Percentiles rank a stretch among this genome's conserved stretches.
Evolutionary conservation across 345 rosid species (phyloP).

Genomic region (Citrus reticulata): DNA sequence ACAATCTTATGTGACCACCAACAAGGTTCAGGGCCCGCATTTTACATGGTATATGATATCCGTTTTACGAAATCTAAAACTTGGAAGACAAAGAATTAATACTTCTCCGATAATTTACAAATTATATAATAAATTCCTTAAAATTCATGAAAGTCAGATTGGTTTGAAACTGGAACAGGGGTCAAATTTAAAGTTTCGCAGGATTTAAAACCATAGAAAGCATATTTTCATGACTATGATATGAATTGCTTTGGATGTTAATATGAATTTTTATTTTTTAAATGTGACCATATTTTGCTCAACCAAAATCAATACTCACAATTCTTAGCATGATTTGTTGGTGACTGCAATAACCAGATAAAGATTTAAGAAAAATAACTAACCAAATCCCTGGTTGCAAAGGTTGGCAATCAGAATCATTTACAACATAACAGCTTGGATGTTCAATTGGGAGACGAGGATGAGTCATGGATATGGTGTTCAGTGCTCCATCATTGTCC

Average conservation of each 20-base stretch:
- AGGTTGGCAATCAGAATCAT: slow-evolving; percentile 63
- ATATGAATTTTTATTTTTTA: neutral
- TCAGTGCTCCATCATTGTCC: slow-evolving; percentile 95
- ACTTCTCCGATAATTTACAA: neutral
- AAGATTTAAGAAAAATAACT: slow-evolving; percentile 23
- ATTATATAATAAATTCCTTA: neutral
- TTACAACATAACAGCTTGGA: slow-evolving; percentile 39
- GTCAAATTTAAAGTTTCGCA: neutral
- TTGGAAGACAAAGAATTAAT: neutral
- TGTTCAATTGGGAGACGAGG: slow-evolving; percentile 83
- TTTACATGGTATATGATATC: neutral
- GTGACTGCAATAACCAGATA: neutral
- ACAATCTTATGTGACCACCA: neutral
- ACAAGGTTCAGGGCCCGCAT: neutral
- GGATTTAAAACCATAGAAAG: neutral
- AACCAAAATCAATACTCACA: neutral
- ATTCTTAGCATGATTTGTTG: neutral
- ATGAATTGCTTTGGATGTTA: neutral
- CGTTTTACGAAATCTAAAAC: neutral
- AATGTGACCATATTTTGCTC: neutral
- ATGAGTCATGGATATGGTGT: slow-evolving; percentile 92
- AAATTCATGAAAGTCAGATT: neutral
- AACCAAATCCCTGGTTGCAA: slow-evolving; percentile 89
- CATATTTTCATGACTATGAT: neutral
- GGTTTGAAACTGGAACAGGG: neutral